Evolutionary conservation across 2,329 filamentous ascomycete genomes (phyloP), one percentile per base, ranked within the genome.

Genomic region (Xylariaceae sp.): DNA sequence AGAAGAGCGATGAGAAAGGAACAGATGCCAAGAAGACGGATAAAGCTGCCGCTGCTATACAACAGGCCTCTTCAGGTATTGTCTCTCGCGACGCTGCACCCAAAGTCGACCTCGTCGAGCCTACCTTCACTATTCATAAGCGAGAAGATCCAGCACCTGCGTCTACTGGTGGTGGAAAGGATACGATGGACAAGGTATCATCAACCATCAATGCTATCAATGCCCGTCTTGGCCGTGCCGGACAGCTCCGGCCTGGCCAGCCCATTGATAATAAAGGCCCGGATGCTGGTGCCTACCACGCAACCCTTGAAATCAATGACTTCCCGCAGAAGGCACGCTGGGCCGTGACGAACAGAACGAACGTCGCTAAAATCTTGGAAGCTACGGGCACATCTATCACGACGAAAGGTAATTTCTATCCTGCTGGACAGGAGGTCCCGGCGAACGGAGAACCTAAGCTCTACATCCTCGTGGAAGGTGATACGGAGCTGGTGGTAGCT

Each of bases 251-350:
- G 49, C 86, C 88, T 4, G 93, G 93, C 12, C 91, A 95, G 50
- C 90, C 93, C 6, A 94, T 96, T 63, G 93, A 98, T 72, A 98
- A 98, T 72, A 96, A 96, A 68, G 93, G 93, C 1, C 93, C 93
- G 1, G 93, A 98, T 66, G 93, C 93, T 3, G 93, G 93, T 41
- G 90, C 91, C 0, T 98, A 90, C 77, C 93, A 98, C 66, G 91
- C 93, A 14, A 97, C 92, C 4, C 76, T 98, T 50, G 93, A 97
- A 68, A 98, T 98, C 79, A 98, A 98, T 68, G 93, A 98, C 69
- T 97, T 97, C 68, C 93, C 93, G 25, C 93, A 98, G 66, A 97
- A 96, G 75, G 93, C 93, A 53, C 82, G 93, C 58, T 98, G 93
- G 93, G 92, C 90, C 10, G 93, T 98, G 70, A 98, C 93, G 32